Percentiles rank a stretch among this genome's conserved stretches.
These are phyloP conservation scores for Nannizziopsis arthrosporioides DNA, from an alignment of 2,329 filamentous ascomycete species.

Conservation along the genomic window DNA sequence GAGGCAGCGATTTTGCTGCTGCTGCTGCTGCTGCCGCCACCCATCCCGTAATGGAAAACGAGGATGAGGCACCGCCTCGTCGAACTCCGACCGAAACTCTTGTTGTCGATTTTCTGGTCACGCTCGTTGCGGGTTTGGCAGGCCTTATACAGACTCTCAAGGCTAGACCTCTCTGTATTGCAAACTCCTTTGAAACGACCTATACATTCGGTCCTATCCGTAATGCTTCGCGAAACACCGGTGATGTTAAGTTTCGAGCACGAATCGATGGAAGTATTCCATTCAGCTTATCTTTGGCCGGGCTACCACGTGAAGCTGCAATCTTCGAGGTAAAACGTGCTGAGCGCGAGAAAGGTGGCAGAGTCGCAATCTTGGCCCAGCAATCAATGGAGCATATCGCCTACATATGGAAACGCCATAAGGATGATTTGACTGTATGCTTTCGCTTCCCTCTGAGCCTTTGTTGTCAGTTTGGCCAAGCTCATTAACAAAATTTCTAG, in stretches of 20 bases:
- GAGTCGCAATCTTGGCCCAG: conserved; percentile 10
- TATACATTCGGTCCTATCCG: conserved; percentile 13
- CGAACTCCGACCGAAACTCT: conserved; percentile 15
- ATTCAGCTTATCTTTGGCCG: conserved; percentile 7
- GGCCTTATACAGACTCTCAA: conserved; percentile 11
- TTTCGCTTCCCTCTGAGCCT: background rate
- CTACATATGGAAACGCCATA: conserved; percentile 14
- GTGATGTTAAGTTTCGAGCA: conserved; percentile 8
- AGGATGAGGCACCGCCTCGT: conserved; percentile 11
- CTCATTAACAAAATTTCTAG: conserved; percentile 9
- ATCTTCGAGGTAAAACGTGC: conserved; percentile 14
- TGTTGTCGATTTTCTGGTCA: conserved; percentile 15
- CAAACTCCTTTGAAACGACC: conserved; percentile 13
- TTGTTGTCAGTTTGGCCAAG: background rate
- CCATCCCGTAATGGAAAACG: background rate
- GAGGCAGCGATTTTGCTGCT: conserved; percentile 3
- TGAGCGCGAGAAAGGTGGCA: background rate
- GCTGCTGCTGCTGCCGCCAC: conserved; percentile 3
- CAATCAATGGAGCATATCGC: conserved; percentile 15
- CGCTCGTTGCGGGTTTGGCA: conserved; percentile 10
- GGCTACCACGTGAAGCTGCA: conserved; percentile 7
- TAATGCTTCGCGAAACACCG: conserved; percentile 7
- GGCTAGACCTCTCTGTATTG: conserved; percentile 11
- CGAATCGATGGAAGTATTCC: conserved; percentile 15
- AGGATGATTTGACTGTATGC: conserved; percentile 5